Base-by-base conservation (phyloP, 163 green algal species). In the Trebouxia gelatinosa region DNA sequence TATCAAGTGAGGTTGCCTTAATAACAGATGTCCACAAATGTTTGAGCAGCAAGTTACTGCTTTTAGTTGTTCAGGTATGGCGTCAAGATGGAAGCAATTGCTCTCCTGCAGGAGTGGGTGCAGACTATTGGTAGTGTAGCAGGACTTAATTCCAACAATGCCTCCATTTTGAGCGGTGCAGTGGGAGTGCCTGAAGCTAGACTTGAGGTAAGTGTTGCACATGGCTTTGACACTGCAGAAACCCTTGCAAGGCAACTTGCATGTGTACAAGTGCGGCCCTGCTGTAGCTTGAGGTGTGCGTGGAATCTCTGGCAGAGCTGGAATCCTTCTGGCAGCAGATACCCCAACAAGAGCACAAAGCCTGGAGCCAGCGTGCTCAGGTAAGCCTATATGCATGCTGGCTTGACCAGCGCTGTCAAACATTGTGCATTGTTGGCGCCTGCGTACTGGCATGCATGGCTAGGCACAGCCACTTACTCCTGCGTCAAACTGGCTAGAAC, bases 21-120 rank as follows among this genome's bases (percentile, higher is more conserved):
- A 1, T 32, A 19, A 62, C 31, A 1, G 74, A 5, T 67, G 3
- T 72, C 2, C 48, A 59, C 19, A 59, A 23, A 19, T 59, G 48
- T 59, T 2, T 19, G 26, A 28, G 13, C 13, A 58, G 46, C 13
- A 58, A 58, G 17, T 17, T n/a, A 58, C 13, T 58, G 46, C 46
- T 58, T 3, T 59, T 19, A 59, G 48, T 23, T 59, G 3, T 35
- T 17, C 31, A 78, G 70, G 34, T 78, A 78, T 68, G 70, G 70
- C 11, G 31, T 65, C 21, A 78, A 78, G 34, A 48, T 65, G 70
- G 48, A 78, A 28, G 70, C 70, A 28, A 48, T 67, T 19, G 50
- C 29, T 13, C 35, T 78, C 21, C 19, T 96, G 50, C 84, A 93
- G 76, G 90, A 96, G 46, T 96, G 92, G 92, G 90, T 96, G 7